Conservation (phyloP, 768 basidiomycete genomes). For the Pisolithus albus region DNA sequence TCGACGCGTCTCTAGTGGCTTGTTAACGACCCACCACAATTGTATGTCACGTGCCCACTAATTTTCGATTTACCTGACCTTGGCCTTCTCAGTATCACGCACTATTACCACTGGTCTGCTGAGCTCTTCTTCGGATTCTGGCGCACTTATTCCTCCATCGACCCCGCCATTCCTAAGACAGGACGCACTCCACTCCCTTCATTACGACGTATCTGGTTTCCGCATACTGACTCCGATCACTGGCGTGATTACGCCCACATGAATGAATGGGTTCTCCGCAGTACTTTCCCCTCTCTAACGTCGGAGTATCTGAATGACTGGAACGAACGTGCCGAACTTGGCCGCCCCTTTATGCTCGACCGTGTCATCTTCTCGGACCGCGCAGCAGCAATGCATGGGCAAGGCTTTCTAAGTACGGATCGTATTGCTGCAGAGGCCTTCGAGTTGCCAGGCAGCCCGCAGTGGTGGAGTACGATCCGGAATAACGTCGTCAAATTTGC, state of each 20-base stretch:
- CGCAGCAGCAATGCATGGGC: slow-evolving; percentile 71
- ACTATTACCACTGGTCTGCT: slow-evolving; percentile 92
- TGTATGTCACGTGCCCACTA: slow-evolving; percentile 38
- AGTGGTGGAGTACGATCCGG: slow-evolving; percentile 84
- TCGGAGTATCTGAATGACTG: slow-evolving; percentile 84
- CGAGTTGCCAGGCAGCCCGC: slow-evolving; percentile 59
- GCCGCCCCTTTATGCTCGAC: slow-evolving; percentile 69
- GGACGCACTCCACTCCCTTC: slow-evolving; percentile 66
- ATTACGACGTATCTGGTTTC: slow-evolving; percentile 69
- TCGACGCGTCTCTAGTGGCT: slow-evolving; percentile 46
- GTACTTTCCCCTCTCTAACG: slow-evolving; percentile 71
- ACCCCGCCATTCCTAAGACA: slow-evolving; percentile 54
- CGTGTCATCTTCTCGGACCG: slow-evolving; percentile 87
- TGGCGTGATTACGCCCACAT: slow-evolving; percentile 91
- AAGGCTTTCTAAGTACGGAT: slow-evolving; percentile 60
- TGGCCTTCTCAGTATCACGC: slow-evolving; percentile 54
- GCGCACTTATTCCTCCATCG: slow-evolving; percentile 82
- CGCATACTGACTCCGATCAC: slow-evolving; percentile 62
- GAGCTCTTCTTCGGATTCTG: slow-evolving; percentile 91
- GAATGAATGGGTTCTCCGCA: slow-evolving; percentile 83
- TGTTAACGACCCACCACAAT: slow-evolving; percentile 82
- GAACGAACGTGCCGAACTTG: slow-evolving; percentile 68
- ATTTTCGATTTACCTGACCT: neutral
- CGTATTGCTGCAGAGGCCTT: slow-evolving; percentile 74
- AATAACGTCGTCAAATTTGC: slow-evolving; percentile 68